Evolutionary conservation across 176 grass and related monocot species (phyloP).

Genomic region (Rhynchospora tenuis): DNA sequence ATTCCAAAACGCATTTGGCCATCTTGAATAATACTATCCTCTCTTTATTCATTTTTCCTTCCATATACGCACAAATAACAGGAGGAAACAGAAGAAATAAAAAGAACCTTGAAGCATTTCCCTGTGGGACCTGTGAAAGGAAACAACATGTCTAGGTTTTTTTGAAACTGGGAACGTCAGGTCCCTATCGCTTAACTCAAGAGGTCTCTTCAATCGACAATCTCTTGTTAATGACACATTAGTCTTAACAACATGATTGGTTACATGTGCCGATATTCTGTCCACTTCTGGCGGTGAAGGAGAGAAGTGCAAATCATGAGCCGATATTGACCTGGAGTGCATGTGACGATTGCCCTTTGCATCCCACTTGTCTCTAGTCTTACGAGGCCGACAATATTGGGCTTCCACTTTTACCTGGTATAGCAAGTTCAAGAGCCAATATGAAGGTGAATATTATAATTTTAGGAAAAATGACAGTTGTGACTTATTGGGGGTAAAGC

Average conservation of each 20-base stretch:
- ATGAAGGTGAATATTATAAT: background rate
- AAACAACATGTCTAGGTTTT: slow-evolving; percentile 59
- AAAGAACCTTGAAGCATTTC: slow-evolving; percentile 52
- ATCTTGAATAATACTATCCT: background rate
- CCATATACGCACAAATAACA: background rate
- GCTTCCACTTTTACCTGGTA: slow-evolving; percentile 79
- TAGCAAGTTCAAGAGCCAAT: background rate
- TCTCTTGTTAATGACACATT: slow-evolving; percentile 6
- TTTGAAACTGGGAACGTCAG: slow-evolving; percentile 49
- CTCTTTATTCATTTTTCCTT: background rate
- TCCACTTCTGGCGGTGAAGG: slow-evolving; percentile 26
- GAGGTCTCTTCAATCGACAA: slow-evolving; percentile 57
- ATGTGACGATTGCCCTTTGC: slow-evolving; percentile 74
- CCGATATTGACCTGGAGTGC: slow-evolving; percentile 32
- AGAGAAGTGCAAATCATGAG: slow-evolving; percentile 42
- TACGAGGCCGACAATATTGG: slow-evolving; percentile 68
- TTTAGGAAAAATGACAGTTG: background rate
- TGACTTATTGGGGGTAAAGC: background rate
- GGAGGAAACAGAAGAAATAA: background rate
- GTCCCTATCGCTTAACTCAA: slow-evolving; percentile 59
- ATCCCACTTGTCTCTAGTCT: slow-evolving; percentile 69
- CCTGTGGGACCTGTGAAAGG: slow-evolving; percentile 52
- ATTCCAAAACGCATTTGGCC: background rate
- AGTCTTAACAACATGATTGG: slow-evolving; percentile 26
- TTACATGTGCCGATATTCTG: slow-evolving; percentile 34